Base-by-base conservation (phyloP, 768 basidiomycete genomes). In the Lepiota subincarnata region DNA sequence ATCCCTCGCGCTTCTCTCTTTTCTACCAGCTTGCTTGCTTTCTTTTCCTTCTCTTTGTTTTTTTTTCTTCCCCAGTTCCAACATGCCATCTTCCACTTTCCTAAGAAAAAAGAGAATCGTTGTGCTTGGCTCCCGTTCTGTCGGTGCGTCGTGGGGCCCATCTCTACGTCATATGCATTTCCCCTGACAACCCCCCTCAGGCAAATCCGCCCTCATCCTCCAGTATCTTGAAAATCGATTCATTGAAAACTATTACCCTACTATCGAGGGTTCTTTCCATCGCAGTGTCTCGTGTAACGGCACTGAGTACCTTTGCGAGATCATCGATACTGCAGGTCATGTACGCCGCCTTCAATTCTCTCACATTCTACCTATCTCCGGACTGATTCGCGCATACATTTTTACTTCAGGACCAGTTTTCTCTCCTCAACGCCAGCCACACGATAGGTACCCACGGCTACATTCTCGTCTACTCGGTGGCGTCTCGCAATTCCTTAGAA, bases 261-360 rank as follows among this genome's bases (percentile, higher is more conserved):
- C 92, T 57, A 93, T 94, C 66, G 92, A 96, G 69, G 81, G 74
- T 60, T 86, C 84, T 20, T 86, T 85, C 63, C 74, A 79, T 53
- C 94, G 93, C 74, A 79, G 74, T 50, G 79, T 97, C 65, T 79
- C 75, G 59, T 82, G 85, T 73, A 86, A 88, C 46, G 92, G 92
- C 49, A 74, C 79, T 16, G 87, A 92, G 57, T 96, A 89, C 63
- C 83, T 91, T 56, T 93, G 92, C 72, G 90, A 95, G 73, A 89
- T 98, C 70, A 87, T 95, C 60, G 94, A 97, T 70, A 95, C 92
- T 48, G 94, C 94, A 31, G 95, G 95, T 34, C 93, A 95, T 80
- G 92, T 92, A 52, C 56, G 81, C 68, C 37, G 40, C 31, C 53
- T 53, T 50, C 34, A 46, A 26, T 35, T 53, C 38, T 24, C 41